These are phyloP conservation scores for Gaultheria prostrata DNA, from an alignment of 148 eudicot genomes.

Conservation along the genomic window DNA sequence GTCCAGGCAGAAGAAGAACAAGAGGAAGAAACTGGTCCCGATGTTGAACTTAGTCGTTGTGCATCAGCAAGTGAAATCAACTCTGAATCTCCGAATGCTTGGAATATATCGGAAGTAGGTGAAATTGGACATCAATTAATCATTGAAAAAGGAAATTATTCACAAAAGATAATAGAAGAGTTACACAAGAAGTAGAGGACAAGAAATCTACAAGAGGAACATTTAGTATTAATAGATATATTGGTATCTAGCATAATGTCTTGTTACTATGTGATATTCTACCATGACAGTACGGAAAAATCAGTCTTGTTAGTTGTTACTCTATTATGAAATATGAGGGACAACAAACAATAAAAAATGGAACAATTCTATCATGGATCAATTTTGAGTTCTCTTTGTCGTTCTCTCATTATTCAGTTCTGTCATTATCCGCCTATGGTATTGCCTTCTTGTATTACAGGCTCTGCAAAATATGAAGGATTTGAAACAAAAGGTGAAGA, in stretches of 20 bases:
- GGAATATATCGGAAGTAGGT: not conserved
- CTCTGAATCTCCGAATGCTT: not conserved
- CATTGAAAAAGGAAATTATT: not conserved
- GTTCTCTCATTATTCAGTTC: not conserved
- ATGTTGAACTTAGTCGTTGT: not conserved
- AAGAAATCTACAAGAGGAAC: not conserved
- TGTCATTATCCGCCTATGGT: slow-evolving; percentile 17
- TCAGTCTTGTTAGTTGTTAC: not conserved
- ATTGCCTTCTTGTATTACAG: not conserved
- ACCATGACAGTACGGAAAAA: not conserved
- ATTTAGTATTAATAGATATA: not conserved
- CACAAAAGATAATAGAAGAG: not conserved
- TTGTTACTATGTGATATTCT: not conserved
- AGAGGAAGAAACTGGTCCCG: not conserved
- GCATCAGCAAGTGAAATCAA: not conserved
- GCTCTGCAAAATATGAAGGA: slow-evolving; percentile 26
- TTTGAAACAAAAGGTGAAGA: slow-evolving; percentile 29
- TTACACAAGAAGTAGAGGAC: not conserved
- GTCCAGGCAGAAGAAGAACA: not conserved
- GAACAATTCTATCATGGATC: not conserved
- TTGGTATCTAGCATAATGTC: not conserved
- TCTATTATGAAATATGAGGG: not conserved
- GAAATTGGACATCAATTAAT: not conserved
- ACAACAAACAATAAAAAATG: not conserved
- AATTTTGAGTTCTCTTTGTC: not conserved